Base-by-base conservation (phyloP, 306 rosid species). In the Cucurbita ficifolia region DNA sequence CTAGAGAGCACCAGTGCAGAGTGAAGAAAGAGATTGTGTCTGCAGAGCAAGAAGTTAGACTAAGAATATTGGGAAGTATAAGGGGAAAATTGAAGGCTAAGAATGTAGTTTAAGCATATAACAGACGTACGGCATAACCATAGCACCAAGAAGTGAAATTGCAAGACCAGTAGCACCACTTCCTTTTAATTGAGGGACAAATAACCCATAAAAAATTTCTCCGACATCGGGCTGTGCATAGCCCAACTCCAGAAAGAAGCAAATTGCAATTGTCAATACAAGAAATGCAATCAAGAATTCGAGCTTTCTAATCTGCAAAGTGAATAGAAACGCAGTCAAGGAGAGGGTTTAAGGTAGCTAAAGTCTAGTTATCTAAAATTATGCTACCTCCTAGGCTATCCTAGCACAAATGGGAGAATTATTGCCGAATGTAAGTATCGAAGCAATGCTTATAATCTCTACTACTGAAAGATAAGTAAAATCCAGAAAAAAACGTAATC, bases 11-110 rank as follows among this genome's bases (percentile, higher is more conserved):
- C 99, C 84, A 94, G 76, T 21, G 99, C 99, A 46, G 99, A 94
- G 83, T 94, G 99, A 70, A 94, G 96, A 85, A 94, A 94, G 80
- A 94, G 97, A 77, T 94, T 94, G 87, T 94, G 99, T 78, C 99
- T 94, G 87, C 78, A 60, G 64, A 38, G 24, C 59, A 77, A 78
- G 74, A 67, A 51, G 33, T 82, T 55, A 75, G 78, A 76, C 79
- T 68, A 43, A 65, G 59, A 62, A 74, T 12, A 6, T 38, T 29
- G 60, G 71, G 18, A 64, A 11, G 75, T 13, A 54, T 18, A 29
- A 79, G 72, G 55, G 13, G 45, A 69, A 72, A 13, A 56, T 8
- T 67, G 64, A 45, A 8, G 58, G 46, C 18, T 52, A 12, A 24
- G 74, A 81, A 53, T 62, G 49, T 71, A 5, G 59, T 72, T 33